phyloP scores from a whole-genome alignment of 345 rosid species.

The Geranium brycei region DNA sequence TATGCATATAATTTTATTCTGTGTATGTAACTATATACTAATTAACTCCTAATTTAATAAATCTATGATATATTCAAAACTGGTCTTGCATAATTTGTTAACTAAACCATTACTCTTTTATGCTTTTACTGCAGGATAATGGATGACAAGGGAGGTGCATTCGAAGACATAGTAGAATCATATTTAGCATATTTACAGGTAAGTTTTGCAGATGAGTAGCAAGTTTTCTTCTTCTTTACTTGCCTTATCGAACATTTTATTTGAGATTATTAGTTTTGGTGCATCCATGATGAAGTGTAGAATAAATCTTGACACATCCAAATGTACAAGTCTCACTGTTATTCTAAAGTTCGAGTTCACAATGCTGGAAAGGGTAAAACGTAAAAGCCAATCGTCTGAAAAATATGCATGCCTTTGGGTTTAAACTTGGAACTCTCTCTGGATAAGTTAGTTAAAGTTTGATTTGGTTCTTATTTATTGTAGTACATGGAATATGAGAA shows the following conservation, averaged over 20 bases:
- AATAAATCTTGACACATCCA: background rate
- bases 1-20: background rate
- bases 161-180: conserved; percentile 87
- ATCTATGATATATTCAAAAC: too few relatives aligned
- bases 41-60: background rate
- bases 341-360: background rate
- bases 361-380: too few relatives aligned
- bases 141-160: conserved; percentile 45
- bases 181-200: conserved; percentile 88
- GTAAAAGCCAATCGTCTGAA: too few relatives aligned
- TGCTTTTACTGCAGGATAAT: conserved; percentile 39
- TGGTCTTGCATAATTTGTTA: background rate
- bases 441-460: background rate
- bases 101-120: background rate
- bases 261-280: conserved; percentile 1
- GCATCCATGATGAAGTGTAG: background rate
- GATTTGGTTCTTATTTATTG: background rate
- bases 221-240: conserved; percentile 7
- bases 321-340: background rate
- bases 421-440: background rate
- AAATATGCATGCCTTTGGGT: background rate
- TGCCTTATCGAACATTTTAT: background rate
- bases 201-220: conserved; percentile 10
- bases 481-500: background rate
- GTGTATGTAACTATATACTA: too few relatives aligned